Percentiles rank a stretch among this genome's conserved stretches.
Evolutionary conservation across 108 stramenopile species (phyloP).

Genomic region (Stephanodiscus minutulus): DNA sequence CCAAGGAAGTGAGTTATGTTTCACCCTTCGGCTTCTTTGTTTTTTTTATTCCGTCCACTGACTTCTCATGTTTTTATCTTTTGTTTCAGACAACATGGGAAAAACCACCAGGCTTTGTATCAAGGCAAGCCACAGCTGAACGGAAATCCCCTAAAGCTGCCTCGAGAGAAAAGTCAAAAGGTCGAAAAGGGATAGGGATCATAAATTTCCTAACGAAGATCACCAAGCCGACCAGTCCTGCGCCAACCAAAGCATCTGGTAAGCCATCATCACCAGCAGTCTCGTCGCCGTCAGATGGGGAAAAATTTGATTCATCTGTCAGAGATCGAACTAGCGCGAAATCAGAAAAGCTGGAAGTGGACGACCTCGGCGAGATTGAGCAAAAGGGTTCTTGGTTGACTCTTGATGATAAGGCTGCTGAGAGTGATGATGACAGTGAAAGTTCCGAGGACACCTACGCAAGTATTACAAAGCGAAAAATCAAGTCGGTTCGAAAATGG

Average conservation of each 20-base stretch:
- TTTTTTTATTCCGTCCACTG: neutral
- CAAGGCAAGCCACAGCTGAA: constrained; percentile 15
- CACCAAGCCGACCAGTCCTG: neutral
- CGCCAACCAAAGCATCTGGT: constrained; percentile 4
- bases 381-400: constrained; percentile 1
- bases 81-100: constrained; percentile 43
- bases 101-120: constrained; percentile 28
- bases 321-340: neutral
- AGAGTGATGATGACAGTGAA: constrained; percentile 26
- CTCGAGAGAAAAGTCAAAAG: constrained; percentile 7
- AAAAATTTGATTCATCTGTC: neutral
- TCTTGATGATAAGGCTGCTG: constrained; percentile 3
- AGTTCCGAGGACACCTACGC: constrained; percentile 21
- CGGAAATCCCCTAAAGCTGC: neutral
- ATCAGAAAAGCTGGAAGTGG: neutral
- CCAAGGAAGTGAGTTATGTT: constrained; percentile 62
- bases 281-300: too few relatives aligned
- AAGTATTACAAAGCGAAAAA: constrained; percentile 26
- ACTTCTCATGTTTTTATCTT: neutral
- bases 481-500: constrained; percentile 25
- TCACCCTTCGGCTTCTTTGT: neutral
- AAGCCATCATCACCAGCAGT: neutral
- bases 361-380: constrained; percentile 1
- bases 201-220: constrained; percentile 13
- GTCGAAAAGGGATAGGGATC: constrained; percentile 13